Evolutionary conservation across 352 stramenopile species (phyloP).

Genomic region (Phytophthora vignae): DNA sequence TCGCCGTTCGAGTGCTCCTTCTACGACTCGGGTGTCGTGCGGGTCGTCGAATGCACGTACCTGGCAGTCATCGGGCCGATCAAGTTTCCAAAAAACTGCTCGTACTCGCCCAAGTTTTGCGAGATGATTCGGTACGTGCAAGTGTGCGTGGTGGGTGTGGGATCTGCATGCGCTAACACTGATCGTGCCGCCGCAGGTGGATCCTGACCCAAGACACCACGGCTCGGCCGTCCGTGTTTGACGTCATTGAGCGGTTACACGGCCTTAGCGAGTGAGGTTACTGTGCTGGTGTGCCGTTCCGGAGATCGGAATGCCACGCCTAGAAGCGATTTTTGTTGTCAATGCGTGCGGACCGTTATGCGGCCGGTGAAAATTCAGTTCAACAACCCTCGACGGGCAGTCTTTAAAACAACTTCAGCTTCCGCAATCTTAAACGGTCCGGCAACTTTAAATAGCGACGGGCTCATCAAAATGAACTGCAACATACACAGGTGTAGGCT

Average conservation of each 20-base stretch:
- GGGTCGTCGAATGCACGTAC: conserved; percentile 87
- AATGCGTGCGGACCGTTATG: not conserved
- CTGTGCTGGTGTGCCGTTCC: not conserved
- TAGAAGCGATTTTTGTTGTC: not conserved
- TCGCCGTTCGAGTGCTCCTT: conserved; percentile 92
- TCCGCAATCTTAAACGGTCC: no score
- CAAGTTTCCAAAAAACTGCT: conserved; percentile 71
- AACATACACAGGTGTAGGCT: no score
- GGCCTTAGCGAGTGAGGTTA: conserved; percentile 18
- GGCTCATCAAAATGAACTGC: no score
- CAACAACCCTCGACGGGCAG: no score
- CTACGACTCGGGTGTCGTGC: conserved; percentile 66
- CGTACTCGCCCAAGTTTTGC: conserved; percentile 68
- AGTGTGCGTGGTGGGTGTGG: not conserved
- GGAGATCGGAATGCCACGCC: not conserved
- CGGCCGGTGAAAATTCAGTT: no score
- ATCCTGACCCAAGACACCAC: conserved; percentile 68
- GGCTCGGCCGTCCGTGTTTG: conserved; percentile 65
- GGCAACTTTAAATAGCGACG: no score
- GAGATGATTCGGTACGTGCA: conserved; percentile 74
- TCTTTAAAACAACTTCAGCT: no score
- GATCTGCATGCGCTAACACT: not conserved
- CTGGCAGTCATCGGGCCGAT: conserved; percentile 86
- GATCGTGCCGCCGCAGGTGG: conserved; percentile 48
- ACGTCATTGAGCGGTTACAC: conserved; percentile 76